phyloP scores from a whole-genome alignment of 352 stramenopile genomes.

The Pythium plurisporium region DNA sequence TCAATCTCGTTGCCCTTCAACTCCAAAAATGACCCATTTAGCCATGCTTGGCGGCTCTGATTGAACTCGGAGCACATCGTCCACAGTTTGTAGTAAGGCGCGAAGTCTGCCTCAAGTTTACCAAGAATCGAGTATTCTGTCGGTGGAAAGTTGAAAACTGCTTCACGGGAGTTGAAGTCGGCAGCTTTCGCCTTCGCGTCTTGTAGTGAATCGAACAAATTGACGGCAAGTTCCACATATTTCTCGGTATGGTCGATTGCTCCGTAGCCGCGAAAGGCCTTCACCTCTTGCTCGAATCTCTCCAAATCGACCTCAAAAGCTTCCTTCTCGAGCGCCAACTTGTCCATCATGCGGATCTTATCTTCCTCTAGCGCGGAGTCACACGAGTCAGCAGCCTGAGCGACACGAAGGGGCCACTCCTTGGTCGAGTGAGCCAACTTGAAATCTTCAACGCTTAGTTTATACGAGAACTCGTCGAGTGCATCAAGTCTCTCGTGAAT shows the following conservation, averaged over 20 bases:
- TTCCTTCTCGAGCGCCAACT: slow-evolving; percentile 89
- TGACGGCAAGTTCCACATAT: slow-evolving; percentile 85
- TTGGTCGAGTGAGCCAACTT: slow-evolving; percentile 87
- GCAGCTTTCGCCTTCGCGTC: slow-evolving; percentile 87
- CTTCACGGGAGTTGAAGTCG: slow-evolving; percentile 92
- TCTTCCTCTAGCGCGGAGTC: slow-evolving; percentile 89
- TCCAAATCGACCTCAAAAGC: slow-evolving; percentile 82
- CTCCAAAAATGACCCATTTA: slow-evolving; percentile 90
- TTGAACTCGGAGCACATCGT: slow-evolving; percentile 95
- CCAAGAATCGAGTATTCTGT: slow-evolving; percentile 88
- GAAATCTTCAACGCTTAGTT: slow-evolving; percentile 87
- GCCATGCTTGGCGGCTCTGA: slow-evolving; percentile 87
- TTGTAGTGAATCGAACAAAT: slow-evolving; percentile 85
- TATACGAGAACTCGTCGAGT: slow-evolving; percentile 82
- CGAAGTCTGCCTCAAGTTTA: slow-evolving; percentile 84
- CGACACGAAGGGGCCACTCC: slow-evolving; percentile 80
- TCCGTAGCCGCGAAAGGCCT: slow-evolving; percentile 84
- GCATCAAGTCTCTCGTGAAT: slow-evolving; percentile 73
- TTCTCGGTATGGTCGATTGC: slow-evolving; percentile 88
- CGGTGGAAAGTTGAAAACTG: slow-evolving; percentile 90
- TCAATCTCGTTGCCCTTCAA: slow-evolving; percentile 89
- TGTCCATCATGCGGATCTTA: slow-evolving; percentile 94
- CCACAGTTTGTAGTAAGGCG: slow-evolving; percentile 93
- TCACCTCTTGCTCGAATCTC: slow-evolving; percentile 85
- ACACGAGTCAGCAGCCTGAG: slow-evolving; percentile 74